Conservation (phyloP, 2,329 filamentous ascomycete genomes). For the Fusarium caatingaense region DNA sequence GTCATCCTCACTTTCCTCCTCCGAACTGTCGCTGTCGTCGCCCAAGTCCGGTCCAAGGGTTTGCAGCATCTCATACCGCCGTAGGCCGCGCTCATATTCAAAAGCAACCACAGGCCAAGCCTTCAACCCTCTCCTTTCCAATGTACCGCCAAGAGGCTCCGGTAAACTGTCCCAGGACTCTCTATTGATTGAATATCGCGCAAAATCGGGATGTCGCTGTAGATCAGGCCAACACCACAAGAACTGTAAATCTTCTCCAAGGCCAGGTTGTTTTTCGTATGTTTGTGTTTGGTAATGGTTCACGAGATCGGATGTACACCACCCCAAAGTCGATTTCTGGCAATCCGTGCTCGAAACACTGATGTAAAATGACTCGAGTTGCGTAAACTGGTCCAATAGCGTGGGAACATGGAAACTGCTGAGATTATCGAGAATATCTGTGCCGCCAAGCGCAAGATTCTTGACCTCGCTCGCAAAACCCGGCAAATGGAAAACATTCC, state of each 20-base stretch:
- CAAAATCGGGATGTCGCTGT: conserved; percentile 47
- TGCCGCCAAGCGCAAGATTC: conserved; percentile 44
- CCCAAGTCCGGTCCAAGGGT: conserved; percentile 4
- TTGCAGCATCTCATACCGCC: conserved; percentile 32
- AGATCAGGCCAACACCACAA: conserved; percentile 52
- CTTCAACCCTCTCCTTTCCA: conserved; percentile 33
- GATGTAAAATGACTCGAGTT: conserved; percentile 47
- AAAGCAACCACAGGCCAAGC: conserved; percentile 50
- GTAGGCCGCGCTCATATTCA: conserved; percentile 33
- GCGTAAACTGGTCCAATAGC: conserved; percentile 34
- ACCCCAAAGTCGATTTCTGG: conserved; percentile 38
- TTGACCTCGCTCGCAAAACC: conserved; percentile 48
- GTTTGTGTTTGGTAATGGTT: conserved; percentile 46
- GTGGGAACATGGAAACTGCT: background rate
- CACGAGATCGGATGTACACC: conserved; percentile 49
- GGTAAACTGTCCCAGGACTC: conserved; percentile 15
- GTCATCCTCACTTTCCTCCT: conserved; percentile 25
- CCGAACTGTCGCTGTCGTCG: conserved; percentile 30
- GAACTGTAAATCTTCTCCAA: conserved; percentile 43
- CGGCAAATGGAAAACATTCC: conserved; percentile 36
- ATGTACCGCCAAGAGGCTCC: background rate
- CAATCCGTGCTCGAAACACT: conserved; percentile 6
- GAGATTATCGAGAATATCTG: conserved; percentile 1
- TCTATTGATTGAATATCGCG: conserved; percentile 40
- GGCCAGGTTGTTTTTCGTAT: conserved; percentile 39